phyloP scores from a whole-genome alignment of 2,329 filamentous ascomycete species.

The Alternaria sp. region DNA sequence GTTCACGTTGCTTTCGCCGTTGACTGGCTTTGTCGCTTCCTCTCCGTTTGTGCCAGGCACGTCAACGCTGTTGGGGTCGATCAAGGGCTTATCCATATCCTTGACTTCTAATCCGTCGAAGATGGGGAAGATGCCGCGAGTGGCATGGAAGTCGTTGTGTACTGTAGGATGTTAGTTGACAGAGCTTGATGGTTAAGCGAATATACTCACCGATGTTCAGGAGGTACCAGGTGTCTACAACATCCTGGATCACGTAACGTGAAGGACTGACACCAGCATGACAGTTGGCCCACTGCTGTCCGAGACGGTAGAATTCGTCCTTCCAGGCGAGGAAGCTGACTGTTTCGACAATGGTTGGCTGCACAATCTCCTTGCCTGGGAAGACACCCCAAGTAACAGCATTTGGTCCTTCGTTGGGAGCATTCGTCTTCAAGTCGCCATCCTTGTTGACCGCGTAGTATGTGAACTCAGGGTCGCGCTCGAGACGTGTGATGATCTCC shows the following conservation, averaged over 20 bases:
- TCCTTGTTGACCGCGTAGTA: constrained; percentile 92
- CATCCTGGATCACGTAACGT: constrained; percentile 76
- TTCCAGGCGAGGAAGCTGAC: constrained; percentile 98
- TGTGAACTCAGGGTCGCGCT: constrained; percentile 80
- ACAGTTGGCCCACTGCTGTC: constrained; percentile 92
- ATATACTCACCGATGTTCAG: constrained; percentile 83
- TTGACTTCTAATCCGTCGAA: constrained; percentile 79
- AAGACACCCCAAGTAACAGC: constrained; percentile 99
- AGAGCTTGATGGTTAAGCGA: neutral
- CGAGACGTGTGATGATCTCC: constrained; percentile 78
- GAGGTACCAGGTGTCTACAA: constrained; percentile 92
- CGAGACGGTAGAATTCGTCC: constrained; percentile 93
- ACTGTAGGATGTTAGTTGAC: constrained; percentile 60
- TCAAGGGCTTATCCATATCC: constrained; percentile 62
- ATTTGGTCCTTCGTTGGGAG: constrained; percentile 85
- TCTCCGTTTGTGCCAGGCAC: constrained; percentile 15
- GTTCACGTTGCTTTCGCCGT: constrained; percentile 14
- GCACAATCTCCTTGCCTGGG: constrained; percentile 98
- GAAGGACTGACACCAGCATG: constrained; percentile 79
- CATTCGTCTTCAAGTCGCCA: constrained; percentile 83
- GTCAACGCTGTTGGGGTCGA: constrained; percentile 18
- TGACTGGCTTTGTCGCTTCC: constrained; percentile 6
- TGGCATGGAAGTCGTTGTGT: constrained; percentile 95
- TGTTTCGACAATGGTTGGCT: constrained; percentile 98
- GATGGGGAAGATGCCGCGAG: constrained; percentile 80